A percentile compares a stretch with the other conserved stretches of the same genome.
Evolutionary conservation across 2,329 filamentous ascomycete species (phyloP).

Genomic region (Tolypocladium tundrense): DNA sequence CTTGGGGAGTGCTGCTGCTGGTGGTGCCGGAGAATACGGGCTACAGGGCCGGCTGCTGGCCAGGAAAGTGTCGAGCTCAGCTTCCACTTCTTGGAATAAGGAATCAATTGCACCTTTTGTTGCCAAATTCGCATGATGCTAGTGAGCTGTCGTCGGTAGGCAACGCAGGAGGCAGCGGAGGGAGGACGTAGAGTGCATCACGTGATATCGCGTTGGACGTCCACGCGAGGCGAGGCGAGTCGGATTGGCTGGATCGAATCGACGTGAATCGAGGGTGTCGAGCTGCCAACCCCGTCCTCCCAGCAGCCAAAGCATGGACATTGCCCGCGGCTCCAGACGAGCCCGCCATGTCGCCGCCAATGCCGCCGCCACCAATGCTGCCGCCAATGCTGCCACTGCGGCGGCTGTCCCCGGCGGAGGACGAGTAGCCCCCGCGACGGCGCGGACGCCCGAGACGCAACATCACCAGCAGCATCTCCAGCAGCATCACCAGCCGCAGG

Average conservation of each 20-base stretch:
- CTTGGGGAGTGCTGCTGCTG: background rate
- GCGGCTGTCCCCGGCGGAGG: background rate
- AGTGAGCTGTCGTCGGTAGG: background rate
- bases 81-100: background rate
- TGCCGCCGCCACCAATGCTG: slow-evolving; percentile 6
- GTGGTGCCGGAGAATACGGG: background rate
- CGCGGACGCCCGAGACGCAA: background rate
- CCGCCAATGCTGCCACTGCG: background rate
- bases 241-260: background rate
- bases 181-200: background rate
- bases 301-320: slow-evolving; percentile 14
- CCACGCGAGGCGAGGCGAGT: background rate
- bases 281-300: background rate
- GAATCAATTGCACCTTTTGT: background rate
- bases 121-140: background rate
- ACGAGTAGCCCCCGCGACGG: background rate
- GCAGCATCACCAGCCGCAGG: slow-evolving; percentile 4
- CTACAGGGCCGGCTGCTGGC: background rate
- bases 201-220: background rate
- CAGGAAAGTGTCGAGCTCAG: background rate
- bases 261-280: background rate
- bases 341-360: slow-evolving; percentile 18
- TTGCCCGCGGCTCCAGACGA: slow-evolving; percentile 18
- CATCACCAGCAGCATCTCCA: slow-evolving; percentile 1
- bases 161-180: no score